A percentile compares a stretch with the other conserved stretches of the same genome.
These are phyloP conservation scores for Acarospora socialis DNA, from an alignment of 2,329 filamentous ascomycete genomes.

Conservation along the genomic window DNA sequence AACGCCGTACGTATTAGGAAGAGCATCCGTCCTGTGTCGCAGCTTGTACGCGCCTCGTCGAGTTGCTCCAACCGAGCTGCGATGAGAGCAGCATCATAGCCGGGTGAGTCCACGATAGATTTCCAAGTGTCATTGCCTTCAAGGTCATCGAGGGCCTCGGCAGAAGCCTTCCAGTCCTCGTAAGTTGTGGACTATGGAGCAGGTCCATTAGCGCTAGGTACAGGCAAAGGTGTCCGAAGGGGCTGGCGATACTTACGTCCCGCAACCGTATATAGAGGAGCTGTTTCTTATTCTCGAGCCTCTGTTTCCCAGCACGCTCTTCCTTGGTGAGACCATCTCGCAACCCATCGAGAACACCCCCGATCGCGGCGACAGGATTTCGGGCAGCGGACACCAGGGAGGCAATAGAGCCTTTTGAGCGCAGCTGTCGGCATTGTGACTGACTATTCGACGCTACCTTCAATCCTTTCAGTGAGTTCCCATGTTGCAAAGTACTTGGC, in stretches of 20 bases:
- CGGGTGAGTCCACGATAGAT: constrained; percentile 45
- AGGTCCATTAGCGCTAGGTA: not conserved
- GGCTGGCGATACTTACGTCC: constrained; percentile 36
- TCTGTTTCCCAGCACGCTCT: constrained; percentile 34
- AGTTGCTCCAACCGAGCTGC: constrained; percentile 56
- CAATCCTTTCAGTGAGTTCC: not conserved
- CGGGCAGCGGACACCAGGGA: constrained; percentile 17
- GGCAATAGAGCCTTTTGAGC: constrained; percentile 9
- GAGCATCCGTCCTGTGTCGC: constrained; percentile 64
- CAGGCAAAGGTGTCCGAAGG: not conserved
- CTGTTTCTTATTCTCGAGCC: constrained; percentile 45
- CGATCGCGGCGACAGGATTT: constrained; percentile 23
- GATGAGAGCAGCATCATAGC: constrained; percentile 60
- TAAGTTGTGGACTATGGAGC: constrained; percentile 14
- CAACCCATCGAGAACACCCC: constrained; percentile 22
- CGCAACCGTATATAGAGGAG: constrained; percentile 51
- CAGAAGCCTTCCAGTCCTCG: constrained; percentile 61
- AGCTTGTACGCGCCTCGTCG: constrained; percentile 55
- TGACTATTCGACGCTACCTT: not conserved
- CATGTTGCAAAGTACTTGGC: not conserved
- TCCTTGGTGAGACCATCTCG: constrained; percentile 40
- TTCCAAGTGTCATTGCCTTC: constrained; percentile 81
- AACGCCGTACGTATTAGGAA: constrained; percentile 67
- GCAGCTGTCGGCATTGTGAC: constrained; percentile 1
- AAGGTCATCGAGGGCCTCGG: constrained; percentile 60